These are phyloP conservation scores for Blastomyces parvus DNA, from an alignment of 2,329 filamentous ascomycete genomes.

Conservation along the genomic window DNA sequence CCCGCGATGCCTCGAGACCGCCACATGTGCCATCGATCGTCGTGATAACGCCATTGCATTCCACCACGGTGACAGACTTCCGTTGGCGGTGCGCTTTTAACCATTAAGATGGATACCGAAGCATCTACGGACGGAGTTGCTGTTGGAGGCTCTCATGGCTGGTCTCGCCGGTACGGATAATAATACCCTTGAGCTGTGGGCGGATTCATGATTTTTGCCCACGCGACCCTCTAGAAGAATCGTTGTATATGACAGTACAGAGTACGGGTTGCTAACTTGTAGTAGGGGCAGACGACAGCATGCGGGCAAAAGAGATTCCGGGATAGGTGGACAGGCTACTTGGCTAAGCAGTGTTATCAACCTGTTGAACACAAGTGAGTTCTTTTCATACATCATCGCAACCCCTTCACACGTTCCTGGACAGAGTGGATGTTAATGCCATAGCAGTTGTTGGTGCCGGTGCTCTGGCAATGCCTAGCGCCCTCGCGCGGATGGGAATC, in stretches of 20 bases:
- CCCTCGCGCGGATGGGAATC: constrained; percentile 92
- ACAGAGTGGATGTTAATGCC: constrained; percentile 6
- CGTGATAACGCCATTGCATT: background rate
- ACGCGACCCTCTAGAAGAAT: background rate
- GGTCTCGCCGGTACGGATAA: constrained; percentile 25
- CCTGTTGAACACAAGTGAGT: constrained; percentile 81
- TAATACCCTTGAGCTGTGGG: background rate
- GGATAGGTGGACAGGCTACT: constrained; percentile 63
- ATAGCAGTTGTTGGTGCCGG: constrained; percentile 79
- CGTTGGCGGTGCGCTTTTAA: background rate
- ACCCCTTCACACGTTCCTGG: background rate
- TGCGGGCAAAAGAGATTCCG: constrained; percentile 61
- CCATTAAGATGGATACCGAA: constrained; percentile 27
- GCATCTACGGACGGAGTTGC: constrained; percentile 22
- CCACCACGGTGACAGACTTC: no score
- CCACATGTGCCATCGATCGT: background rate
- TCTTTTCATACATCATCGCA: no score
- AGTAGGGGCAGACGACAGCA: constrained; percentile 22
- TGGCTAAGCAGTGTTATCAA: constrained; percentile 91
- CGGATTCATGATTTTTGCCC: background rate
- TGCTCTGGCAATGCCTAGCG: constrained; percentile 89
- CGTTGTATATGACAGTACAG: background rate
- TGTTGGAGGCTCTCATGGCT: constrained; percentile 19
- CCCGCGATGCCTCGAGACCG: constrained; percentile 5
- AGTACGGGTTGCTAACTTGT: background rate